Base-by-base conservation (phyloP, 2,329 filamentous ascomycete genomes). In the Cyphellophora attinorum region DNA sequence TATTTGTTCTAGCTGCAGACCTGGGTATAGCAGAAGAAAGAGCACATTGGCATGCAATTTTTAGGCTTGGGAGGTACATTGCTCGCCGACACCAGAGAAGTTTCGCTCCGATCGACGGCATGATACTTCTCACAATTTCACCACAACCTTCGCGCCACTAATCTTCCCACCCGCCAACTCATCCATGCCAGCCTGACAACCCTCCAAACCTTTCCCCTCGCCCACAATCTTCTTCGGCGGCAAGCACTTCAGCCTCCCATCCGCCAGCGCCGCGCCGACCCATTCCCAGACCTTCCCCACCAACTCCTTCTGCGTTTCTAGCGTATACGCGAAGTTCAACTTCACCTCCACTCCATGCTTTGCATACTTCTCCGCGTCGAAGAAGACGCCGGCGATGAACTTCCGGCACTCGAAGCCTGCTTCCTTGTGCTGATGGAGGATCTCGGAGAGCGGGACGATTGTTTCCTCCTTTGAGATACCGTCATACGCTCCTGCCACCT, bases 261-360 rank as follows among this genome's bases (percentile, higher is more conserved):
- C 34, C 27, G 35, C 36, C n/a, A 58, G 34, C 5, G 56, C 55
- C 6, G 33, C 27, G 2, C 51, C 49, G 3, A 59, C 19, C 27
- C 48, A 58, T 18, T 52, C 48, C 25, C 48, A 43, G 35, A 49
- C 54, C 2, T 54, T 80, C 66, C 84, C 84, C 5, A 79, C 79
- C n/a, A 85, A 72, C 29, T 63, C 65, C 8, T 52, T 39, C n/a
- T 55, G 31, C 25, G 57, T 48, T 15, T 55, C 50, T 33, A 54
- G 52, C 50, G 70, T 73, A 40, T 82, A 63, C 13, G 36, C 38
- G 15, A 28, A 34, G 1, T 14, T 25, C n/a, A n/a, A n/a, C n/a
- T n/a, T n/a, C 4, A 39, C 31, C 14, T 33, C 36, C 14, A 44
- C 41, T 10, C 31, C 38, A 17, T 32, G 34, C 1, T 27, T 33